A percentile compares a stretch with the other conserved stretches of the same genome.
phyloP scores from a whole-genome alignment of 768 basidiomycete genomes.

The Termitomyces sp. region DNA sequence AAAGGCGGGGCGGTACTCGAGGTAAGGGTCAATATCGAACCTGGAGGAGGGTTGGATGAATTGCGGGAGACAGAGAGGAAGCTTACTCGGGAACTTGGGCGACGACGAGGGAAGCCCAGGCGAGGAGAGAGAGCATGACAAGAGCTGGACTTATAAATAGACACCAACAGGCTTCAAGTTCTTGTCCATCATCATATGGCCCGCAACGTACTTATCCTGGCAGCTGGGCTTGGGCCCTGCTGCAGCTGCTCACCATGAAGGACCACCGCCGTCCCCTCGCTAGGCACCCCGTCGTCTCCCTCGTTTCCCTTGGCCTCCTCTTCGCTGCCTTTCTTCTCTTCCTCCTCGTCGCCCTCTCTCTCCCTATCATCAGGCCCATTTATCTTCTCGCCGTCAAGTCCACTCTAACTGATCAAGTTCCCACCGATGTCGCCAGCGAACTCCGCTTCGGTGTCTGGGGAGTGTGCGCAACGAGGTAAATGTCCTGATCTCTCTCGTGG shows the following conservation, averaged over 20 bases:
- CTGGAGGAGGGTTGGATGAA: slow-evolving; percentile 14
- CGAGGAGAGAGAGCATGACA: slow-evolving; percentile 4
- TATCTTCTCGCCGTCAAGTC: slow-evolving; percentile 55
- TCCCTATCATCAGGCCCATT: slow-evolving; percentile 71
- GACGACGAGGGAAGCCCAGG: slow-evolving; percentile 4
- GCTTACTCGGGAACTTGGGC: slow-evolving; percentile 17
- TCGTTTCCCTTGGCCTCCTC: slow-evolving; percentile 48
- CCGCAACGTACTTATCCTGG: neutral
- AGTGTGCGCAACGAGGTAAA: slow-evolving; percentile 53
- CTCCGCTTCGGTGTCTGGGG: slow-evolving; percentile 85
- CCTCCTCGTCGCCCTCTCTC: slow-evolving; percentile 71
- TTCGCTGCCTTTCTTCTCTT: slow-evolving; percentile 68
- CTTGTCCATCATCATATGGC: slow-evolving; percentile 4
- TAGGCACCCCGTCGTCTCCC: slow-evolving; percentile 46
- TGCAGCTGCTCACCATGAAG: slow-evolving; percentile 15
- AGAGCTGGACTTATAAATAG: neutral
- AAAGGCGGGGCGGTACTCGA: slow-evolving; percentile 75
- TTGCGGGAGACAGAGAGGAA: neutral
- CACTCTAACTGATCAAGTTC: slow-evolving; percentile 28
- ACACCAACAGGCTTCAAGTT: slow-evolving; percentile 9
- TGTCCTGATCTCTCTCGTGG: neutral
- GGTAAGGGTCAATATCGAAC: slow-evolving; percentile 64
- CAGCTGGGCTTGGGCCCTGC: neutral
- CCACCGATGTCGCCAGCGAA: slow-evolving; percentile 54
- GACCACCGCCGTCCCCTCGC: slow-evolving; percentile 39